Evolutionary conservation across 1,284 basidiomycete species (phyloP), one percentile per base, ranked within the genome.

Genomic region (Trichosporon faecale): DNA sequence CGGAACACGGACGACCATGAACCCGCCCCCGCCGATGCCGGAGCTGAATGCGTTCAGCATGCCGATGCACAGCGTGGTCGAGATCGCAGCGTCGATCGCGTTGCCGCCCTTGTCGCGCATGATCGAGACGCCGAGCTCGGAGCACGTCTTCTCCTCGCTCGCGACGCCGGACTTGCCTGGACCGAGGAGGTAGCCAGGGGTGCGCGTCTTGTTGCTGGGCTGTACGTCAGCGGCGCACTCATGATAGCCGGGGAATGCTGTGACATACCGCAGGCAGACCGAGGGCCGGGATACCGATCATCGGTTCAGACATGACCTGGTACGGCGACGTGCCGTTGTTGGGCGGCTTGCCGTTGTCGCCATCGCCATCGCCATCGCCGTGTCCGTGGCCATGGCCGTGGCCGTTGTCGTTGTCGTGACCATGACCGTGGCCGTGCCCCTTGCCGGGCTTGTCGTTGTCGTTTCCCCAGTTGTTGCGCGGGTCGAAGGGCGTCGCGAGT

Each of bases 21-120:
- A 73, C 8, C 72, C 72, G 14, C 72, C 72, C 1, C 84, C 84
- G 4, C 83, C 84, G 33, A 85, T 81, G 7, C 84, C 84, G 1
- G 80, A 81, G 71, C 84, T 82, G 73, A 80, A 85, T 1, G 78
- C 76, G n/a, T 76, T 72, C 64, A 84, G 79, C 21, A 77, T 78
- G 3, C 84, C 84, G 27, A 85, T 81, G 64, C 84, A 85, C 12
- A 85, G 78, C 7, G 78, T 74, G 0, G 83, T 75, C 1, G 79
- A 78, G 35, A 83, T 83, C 68, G 52, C 57, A 4, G 57, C 57
- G 31, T 66, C 65, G 46, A 66, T 44, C 27, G 65, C 65, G 29
- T 52, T 40, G 55, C 66, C 66, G 55, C 57, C 57, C 49, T 66
- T 66, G 65, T 57, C 65, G 29, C 31, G 49, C 49, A 66, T 52